phyloP scores from a whole-genome alignment of 2,329 filamentous ascomycete genomes.

The Septoria linicola region DNA sequence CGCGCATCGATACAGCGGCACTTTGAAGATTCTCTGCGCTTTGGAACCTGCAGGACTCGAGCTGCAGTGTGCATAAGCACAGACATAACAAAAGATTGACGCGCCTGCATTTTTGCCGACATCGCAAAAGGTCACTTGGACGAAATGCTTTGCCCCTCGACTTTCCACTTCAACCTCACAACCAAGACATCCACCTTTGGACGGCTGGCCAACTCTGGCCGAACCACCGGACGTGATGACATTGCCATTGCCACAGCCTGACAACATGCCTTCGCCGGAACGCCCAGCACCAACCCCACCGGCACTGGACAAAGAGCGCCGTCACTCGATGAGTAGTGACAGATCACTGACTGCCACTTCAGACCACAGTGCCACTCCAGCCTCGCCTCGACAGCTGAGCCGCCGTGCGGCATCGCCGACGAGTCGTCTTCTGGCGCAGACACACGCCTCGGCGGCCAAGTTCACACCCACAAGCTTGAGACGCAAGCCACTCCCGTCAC shows the following conservation, averaged over 20 bases:
- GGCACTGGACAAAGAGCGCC: neutral
- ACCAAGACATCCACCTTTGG: neutral
- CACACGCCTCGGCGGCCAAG: conserved; percentile 33
- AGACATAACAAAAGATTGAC: neutral
- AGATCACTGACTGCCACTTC: conserved; percentile 2
- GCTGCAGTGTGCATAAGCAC: neutral
- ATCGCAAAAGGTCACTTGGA: neutral
- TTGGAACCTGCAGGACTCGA: neutral
- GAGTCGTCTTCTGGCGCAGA: conserved; percentile 22
- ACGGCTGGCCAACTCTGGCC: neutral
- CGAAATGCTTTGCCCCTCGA: too few relatives aligned
- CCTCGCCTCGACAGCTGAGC: neutral
- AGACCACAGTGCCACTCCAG: neutral
- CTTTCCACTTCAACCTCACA: neutral
- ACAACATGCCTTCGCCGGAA: neutral
- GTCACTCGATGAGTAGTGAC: conserved; percentile 1
- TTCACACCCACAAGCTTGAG: conserved; percentile 14
- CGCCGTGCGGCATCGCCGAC: neutral
- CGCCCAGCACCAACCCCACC: too few relatives aligned
- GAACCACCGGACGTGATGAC: neutral
- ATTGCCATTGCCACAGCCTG: neutral
- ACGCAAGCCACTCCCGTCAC: neutral
- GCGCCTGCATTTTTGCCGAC: neutral
- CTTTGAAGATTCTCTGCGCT: neutral
- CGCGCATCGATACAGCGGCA: too few relatives aligned